Base-by-base conservation (phyloP, 805 yeast species). In the Candida ovalis region DNA sequence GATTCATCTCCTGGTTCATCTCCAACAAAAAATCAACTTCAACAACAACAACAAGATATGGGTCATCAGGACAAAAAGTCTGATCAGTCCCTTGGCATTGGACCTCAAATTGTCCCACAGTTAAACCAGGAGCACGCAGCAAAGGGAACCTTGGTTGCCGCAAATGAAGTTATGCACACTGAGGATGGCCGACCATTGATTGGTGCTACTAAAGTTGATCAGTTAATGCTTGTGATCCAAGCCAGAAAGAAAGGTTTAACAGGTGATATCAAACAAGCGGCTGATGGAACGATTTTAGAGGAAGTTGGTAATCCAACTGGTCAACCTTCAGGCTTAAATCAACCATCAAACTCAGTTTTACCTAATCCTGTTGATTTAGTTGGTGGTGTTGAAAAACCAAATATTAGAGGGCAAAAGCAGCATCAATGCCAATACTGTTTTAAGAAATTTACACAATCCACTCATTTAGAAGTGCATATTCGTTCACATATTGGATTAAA, bases 141-240 rank as follows among this genome's bases (percentile, higher is more conserved):
- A 13, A 48, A 47, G 22, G 51, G 50, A 3, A 67, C 64, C 12
- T 59, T 73, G 37, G 72, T 77, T 18, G 70, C 80, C 7, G 77
- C 75, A 0, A 78, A 73, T 48, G 78, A 75, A 43, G 66, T 73
- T 41, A 68, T 70, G 19, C 72, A 71, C 41, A 60, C 77, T 2
- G 86, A 82, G 40, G 87, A 82, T 55, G 84, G 85, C 1, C 69
- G 87, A 44, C 88, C 90, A 3, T 68, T 84, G 21, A 65, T 88
- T 5, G 96, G 96, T 1, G 89, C 91, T 3, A 91, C 96, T 0
- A 87, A 87, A 61, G 88, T 91, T 24, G 98, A 91, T 67, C 95
- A 86, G 59, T 71, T 91, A 59, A 89, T 91, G 97, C 73, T 91
- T 43, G 87, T 89, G 35, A 86, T 91, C 46, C 96, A 91, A 65